Evolutionary conservation across 257 asterid genomes (phyloP), one percentile per base, ranked within the genome.

Genomic region (Solanum appendiculatum): DNA sequence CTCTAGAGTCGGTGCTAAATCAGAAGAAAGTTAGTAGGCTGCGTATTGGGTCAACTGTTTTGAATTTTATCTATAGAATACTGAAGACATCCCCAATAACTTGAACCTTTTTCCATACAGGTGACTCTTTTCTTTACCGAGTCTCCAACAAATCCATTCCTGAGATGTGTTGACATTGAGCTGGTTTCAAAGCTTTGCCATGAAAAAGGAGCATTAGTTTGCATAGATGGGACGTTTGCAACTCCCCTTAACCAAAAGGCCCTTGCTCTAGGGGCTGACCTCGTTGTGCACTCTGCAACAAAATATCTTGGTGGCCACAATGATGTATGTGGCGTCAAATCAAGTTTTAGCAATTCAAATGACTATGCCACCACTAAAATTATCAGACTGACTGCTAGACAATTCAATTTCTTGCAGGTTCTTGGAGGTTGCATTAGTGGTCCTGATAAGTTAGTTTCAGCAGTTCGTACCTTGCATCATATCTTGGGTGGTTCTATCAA

Each of bases 171-270:
- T 87, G 98, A 96, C 92, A 93, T 96, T 92, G 96, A 95, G 94
- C 89, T 91, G 88, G 97, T 94, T 88, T 93, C 99, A 3, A 96
- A 92, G 93, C 95, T 95, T 83, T 96, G 99, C 90, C 99, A 94
- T 89, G 94, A 87, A 68, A 95, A 94, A 85, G 99, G 99, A 86
- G 95, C 97, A 77, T 72, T 96, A 89, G 98, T 95, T 33, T 92
- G 95, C 73, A 86, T 96, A 58, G 99, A 96, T 85, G 99, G 99
- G 87, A 96, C 99, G 39, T 95, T 96, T 88, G 99, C 99, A 33
- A 94, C 99, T 82, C 98, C 99, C 86, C 90, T 96, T 77, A 96
- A 96, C 94, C 99, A 96, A 94, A 95, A 95, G 92, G 97, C 96
- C 81, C 91, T 96, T 90, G 95, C 99, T 86, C 93, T 95, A 70